Percentiles rank a stretch among this genome's conserved stretches.
These are phyloP conservation scores for Gossypium australe DNA, from an alignment of 345 rosid species.

Conservation along the genomic window DNA sequence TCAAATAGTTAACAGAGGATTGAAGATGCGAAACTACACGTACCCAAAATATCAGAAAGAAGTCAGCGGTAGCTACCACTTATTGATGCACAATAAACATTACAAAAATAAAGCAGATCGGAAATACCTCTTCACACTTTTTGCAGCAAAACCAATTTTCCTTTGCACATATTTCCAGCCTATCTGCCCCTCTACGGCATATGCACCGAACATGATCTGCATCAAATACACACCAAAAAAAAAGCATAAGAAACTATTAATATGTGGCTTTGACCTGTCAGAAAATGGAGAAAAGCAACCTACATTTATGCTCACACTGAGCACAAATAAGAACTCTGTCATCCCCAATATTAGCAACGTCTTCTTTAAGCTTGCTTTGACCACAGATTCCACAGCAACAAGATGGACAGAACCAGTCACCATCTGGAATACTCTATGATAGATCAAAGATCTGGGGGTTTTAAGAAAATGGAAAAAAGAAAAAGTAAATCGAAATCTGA, in stretches of 20 bases:
- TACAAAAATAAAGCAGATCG: neutral
- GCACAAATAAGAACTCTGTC: slow-evolving; percentile 36
- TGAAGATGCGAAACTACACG: neutral
- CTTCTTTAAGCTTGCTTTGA: slow-evolving; percentile 25
- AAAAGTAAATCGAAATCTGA: neutral
- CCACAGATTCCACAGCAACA: slow-evolving; percentile 70
- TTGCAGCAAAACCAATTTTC: slow-evolving; percentile 65
- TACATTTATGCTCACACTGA: slow-evolving; percentile 70
- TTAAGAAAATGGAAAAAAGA: neutral
- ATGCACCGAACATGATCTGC: slow-evolving; percentile 57
- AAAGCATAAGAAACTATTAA: slow-evolving; percentile 18
- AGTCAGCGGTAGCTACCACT: neutral
- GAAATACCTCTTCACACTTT: slow-evolving; percentile 54
- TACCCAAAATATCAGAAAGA: neutral
- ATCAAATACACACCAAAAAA: slow-evolving; percentile 13
- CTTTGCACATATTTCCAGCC: slow-evolving; percentile 16
- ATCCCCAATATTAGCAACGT: slow-evolving; percentile 20
- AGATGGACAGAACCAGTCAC: slow-evolving; percentile 85
- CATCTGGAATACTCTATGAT: slow-evolving; percentile 61
- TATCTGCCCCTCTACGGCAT: slow-evolving; percentile 20
- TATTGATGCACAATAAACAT: neutral
- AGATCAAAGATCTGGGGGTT: neutral
- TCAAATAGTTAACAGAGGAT: neutral
- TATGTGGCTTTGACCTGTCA: neutral
- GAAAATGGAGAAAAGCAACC: slow-evolving; percentile 20